Evolutionary conservation across 257 asterid genomes (phyloP).

Genomic region (Ballota nigra): DNA sequence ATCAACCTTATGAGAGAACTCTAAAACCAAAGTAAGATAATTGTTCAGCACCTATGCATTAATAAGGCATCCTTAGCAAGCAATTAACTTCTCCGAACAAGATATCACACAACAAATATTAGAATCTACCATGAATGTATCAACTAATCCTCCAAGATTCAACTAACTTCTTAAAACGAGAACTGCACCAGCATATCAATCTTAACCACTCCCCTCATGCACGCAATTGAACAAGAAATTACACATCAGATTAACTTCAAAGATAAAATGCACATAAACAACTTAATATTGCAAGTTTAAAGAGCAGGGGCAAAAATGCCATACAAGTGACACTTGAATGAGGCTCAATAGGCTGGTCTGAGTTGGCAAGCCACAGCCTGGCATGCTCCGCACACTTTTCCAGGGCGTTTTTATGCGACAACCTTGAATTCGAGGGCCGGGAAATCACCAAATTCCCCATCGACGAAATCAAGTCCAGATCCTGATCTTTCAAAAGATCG

Average conservation of each 20-base stretch:
- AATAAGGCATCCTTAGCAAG: slow-evolving; percentile 3
- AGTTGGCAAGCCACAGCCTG: slow-evolving; percentile 59
- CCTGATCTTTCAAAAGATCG: slow-evolving; percentile 65
- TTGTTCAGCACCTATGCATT: neutral
- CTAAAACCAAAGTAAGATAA: neutral
- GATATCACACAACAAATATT: neutral
- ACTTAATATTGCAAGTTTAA: slow-evolving; percentile 44
- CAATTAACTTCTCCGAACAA: slow-evolving; percentile 9
- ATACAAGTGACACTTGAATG: slow-evolving; percentile 27
- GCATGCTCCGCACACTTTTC: slow-evolving; percentile 73
- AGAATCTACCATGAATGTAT: neutral
- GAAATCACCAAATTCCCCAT: slow-evolving; percentile 62
- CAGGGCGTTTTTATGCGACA: slow-evolving; percentile 69
- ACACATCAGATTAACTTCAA: too few species aligned
- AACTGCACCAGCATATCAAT: neutral
- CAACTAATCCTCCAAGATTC: neutral
- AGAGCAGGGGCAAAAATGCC: too few species aligned
- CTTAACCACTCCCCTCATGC: neutral
- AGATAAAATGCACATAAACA: too few species aligned
- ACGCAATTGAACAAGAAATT: neutral
- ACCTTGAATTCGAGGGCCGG: slow-evolving; percentile 56
- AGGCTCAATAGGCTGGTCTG: slow-evolving; percentile 55
- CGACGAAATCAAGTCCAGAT: slow-evolving; percentile 71
- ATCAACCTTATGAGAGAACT: slow-evolving; percentile 1
- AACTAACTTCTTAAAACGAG: too few species aligned